A percentile compares a stretch with the other conserved stretches of the same genome.
Evolutionary conservation across 2,329 filamentous ascomycete species (phyloP).

Genomic region (Didymella arachidicola): DNA sequence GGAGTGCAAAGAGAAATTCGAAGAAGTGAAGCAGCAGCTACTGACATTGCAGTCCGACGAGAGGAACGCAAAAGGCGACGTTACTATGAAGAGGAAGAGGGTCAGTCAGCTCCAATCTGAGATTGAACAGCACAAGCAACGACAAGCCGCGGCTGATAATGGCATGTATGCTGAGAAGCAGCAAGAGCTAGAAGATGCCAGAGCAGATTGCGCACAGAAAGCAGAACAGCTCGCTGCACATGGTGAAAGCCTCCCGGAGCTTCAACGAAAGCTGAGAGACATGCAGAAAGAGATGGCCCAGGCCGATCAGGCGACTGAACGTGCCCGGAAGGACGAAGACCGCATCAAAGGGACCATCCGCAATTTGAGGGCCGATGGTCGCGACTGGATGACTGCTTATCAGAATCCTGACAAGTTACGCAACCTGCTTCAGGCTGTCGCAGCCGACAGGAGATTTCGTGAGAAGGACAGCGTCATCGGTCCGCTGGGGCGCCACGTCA

Average conservation of each 20-base stretch:
- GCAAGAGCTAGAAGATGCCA: conserved; percentile 66
- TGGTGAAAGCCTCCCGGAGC: conserved; percentile 39
- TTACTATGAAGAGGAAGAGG: conserved; percentile 61
- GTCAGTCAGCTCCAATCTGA: conserved; percentile 55
- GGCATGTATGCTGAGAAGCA: conserved; percentile 71
- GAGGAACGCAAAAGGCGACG: conserved; percentile 67
- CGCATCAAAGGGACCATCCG: conserved; percentile 61
- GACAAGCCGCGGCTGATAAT: conserved; percentile 70
- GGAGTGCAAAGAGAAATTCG: conserved; percentile 61
- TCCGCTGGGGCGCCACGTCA: conserved; percentile 80
- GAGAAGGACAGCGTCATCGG: conserved; percentile 72
- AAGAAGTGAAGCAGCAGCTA: conserved; percentile 63
- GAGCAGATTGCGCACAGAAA: conserved; percentile 59
- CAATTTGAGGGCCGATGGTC: conserved; percentile 63
- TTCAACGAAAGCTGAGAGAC: conserved; percentile 49
- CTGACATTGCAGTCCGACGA: conserved; percentile 65
- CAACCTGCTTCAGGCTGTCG: conserved; percentile 72
- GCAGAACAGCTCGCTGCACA: conserved; percentile 54
- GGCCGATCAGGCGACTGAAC: conserved; percentile 37
- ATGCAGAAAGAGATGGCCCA: conserved; percentile 36
- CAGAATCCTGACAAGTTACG: conserved; percentile 63
- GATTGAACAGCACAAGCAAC: conserved; percentile 64
- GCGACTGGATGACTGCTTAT: conserved; percentile 70
- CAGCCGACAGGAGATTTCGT: conserved; percentile 72
- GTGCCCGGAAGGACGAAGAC: conserved; percentile 59